Conservation (phyloP, 225 moss, liverwort and hornwort genomes). For the Straminergon stramineum region DNA sequence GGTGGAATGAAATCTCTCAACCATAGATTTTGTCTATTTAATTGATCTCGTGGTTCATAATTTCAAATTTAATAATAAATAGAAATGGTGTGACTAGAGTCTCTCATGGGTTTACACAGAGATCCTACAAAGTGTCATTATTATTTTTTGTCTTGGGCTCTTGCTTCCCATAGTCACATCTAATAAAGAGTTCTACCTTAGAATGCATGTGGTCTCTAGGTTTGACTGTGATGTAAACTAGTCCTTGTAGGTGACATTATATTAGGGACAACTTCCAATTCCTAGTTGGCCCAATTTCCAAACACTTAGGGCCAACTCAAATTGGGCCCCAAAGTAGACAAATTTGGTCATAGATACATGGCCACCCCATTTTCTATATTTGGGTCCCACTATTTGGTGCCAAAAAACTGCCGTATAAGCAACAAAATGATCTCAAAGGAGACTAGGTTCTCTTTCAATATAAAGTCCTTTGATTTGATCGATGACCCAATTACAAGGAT, state of each 20-base stretch:
- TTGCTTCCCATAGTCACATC: neutral
- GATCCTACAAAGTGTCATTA: neutral
- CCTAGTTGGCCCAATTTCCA: neutral
- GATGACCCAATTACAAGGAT: neutral
- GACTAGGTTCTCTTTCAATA: no score
- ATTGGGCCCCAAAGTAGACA: rapidly evolving
- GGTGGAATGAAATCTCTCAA: neutral
- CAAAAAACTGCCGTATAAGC: rapidly evolving
- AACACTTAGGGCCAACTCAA: neutral
- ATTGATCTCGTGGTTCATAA: neutral
- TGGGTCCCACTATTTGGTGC: rapidly evolving
- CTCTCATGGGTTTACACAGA: neutral
- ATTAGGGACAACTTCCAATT: neutral
- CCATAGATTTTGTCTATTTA: neutral
- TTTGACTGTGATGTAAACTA: rapidly evolving
- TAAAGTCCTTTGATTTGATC: neutral
- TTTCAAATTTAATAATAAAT: neutral
- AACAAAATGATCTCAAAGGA: neutral
- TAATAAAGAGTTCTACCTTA: neutral
- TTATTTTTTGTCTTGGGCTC: neutral
- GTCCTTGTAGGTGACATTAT: neutral
- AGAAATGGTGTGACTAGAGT: neutral
- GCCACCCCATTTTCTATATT: rapidly evolving
- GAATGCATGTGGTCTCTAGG: neutral
- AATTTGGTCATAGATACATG: neutral